Evolutionary conservation across 2,329 filamentous ascomycete species (phyloP), one percentile per base, ranked within the genome.

Genomic region (Aureobasidium sp.): DNA sequence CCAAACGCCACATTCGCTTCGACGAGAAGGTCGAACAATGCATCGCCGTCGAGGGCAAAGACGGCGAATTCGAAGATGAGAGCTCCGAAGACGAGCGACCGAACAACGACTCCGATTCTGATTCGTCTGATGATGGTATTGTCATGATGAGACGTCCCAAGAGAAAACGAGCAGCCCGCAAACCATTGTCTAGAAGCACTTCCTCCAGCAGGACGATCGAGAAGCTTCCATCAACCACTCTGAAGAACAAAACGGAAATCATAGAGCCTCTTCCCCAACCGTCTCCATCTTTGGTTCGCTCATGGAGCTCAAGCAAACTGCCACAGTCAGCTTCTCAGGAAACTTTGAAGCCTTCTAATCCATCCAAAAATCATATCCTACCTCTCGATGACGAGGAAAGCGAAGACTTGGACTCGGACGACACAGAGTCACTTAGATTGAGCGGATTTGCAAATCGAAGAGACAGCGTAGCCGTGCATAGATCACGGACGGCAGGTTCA

Each of bases 1-100:
- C 88, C 69, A 84, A 86, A 70, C 91, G 87, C 64, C 93, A 96
- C 72, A 97, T 99, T 67, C 90, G 96, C 70, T 99, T 99, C 74
- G 94, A 97, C 71, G 90, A 97, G 71, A 89, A 93, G 76, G 94
- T 99, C 2, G 87, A 92, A 72, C 93, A 97, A 73, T 97, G 92
- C 73, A 97, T 97, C 66, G 94, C 94, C 8, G 85, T 99, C 36
- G 92, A 97, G 37, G 82, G 86, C 68, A 95, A 95, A 76, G 86
- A 89, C 66, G 87, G 87, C 27, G 88, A 92, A 52, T 85, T 89
- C 31, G 85, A 89, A 12, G 86, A 90, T 55, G 75, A 78, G 25
- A 63, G 64, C n/a, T 64, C 62, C 41, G 74, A 77, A 37, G 76
- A 75, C 66, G 75, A 75, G 45, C 49, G 68, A 60, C 71, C 76